Evolutionary conservation across 345 rosid species (phyloP).

Genomic region (Eucalyptus sideroxylon): DNA sequence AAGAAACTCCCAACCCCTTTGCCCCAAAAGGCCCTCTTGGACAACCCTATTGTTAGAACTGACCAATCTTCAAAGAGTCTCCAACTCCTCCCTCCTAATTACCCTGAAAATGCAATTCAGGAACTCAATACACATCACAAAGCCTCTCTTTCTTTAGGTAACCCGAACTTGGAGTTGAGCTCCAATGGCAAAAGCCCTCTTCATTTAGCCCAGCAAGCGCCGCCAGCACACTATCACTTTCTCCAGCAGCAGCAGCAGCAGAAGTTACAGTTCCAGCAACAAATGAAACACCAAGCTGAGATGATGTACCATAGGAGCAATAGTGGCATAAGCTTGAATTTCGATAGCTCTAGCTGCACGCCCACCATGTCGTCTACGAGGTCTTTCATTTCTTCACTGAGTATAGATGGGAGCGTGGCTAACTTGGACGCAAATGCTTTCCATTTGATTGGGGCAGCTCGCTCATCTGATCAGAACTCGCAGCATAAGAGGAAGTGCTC

Average conservation of each 20-base stretch:
- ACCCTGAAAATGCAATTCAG: constrained; percentile 6
- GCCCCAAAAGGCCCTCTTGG: constrained; percentile 49
- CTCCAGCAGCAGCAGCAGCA: constrained; percentile 48
- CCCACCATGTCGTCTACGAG: constrained; percentile 65
- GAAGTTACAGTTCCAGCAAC: constrained; percentile 38
- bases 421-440: constrained; percentile 45
- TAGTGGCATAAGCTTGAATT: constrained; percentile 56
- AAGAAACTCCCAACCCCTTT: constrained; percentile 37
- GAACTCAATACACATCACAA: not conserved
- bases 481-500: constrained; percentile 65
- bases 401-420: constrained; percentile 67
- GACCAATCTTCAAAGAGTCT: constrained; percentile 23
- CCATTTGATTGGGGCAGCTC: constrained; percentile 42
- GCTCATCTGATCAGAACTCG: constrained; percentile 54
- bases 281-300: constrained; percentile 67
- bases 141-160: not conserved
- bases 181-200: constrained; percentile 16
- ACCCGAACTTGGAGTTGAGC: not conserved
- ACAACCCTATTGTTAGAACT: constrained; percentile 21
- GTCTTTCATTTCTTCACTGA: constrained; percentile 69
- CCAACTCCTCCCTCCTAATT: constrained; percentile 31
- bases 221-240: constrained; percentile 23
- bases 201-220: constrained; percentile 27
- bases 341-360: constrained; percentile 70
- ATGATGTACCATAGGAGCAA: constrained; percentile 53